These are phyloP conservation scores for Asterionellopsis glacialis DNA, from an alignment of 108 stramenopile genomes.

Conservation along the genomic window DNA sequence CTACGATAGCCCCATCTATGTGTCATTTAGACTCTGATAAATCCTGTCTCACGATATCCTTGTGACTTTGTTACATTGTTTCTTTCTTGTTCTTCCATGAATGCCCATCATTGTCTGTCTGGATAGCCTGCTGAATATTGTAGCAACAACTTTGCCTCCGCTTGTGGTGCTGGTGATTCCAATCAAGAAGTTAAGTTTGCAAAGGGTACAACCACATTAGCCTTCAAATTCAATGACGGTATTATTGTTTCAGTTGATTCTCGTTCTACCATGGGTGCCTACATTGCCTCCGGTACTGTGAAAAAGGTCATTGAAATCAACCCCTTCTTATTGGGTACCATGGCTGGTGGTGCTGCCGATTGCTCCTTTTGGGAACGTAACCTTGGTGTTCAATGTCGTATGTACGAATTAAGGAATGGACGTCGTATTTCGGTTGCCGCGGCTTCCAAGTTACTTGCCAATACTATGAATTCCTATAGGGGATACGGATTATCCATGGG, in stretches of 20 bases:
- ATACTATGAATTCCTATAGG: constrained; percentile 95
- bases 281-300: constrained; percentile 95
- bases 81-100: neutral
- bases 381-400: constrained; percentile 94
- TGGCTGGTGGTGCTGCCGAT: constrained; percentile 99
- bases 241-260: constrained; percentile 97
- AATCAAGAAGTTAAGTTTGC: constrained; percentile 85
- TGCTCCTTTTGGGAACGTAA: constrained; percentile 99
- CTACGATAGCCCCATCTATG: too few relatives aligned
- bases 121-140: constrained; percentile 80
- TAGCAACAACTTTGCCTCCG: constrained; percentile 83
- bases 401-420: constrained; percentile 96
- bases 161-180: constrained; percentile 74
- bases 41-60: neutral
- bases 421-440: constrained; percentile 97
- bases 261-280: constrained; percentile 97
- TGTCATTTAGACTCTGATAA: neutral
- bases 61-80: neutral
- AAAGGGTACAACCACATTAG: constrained; percentile 99
- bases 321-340: constrained; percentile 98
- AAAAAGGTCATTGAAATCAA: constrained; percentile 99
- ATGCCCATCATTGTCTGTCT: too few relatives aligned
- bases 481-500: constrained; percentile 99
- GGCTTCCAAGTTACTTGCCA: constrained; percentile 95
- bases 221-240: constrained; percentile 96